Conservation (phyloP, 2,329 filamentous ascomycete species). For the Colletotrichum phormii region DNA sequence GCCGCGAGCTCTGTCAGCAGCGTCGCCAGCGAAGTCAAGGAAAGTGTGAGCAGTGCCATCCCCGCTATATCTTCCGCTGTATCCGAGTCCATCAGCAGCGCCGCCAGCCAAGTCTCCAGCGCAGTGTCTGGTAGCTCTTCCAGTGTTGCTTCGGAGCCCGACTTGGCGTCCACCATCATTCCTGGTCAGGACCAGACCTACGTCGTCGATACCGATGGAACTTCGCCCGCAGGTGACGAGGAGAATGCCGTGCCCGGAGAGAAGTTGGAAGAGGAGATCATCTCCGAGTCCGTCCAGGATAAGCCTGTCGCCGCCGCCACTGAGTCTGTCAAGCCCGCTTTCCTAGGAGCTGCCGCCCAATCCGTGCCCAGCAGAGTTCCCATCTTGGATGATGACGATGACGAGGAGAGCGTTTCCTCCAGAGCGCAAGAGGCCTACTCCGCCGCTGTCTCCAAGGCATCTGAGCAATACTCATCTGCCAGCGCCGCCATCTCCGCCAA, state of each 20-base stretch:
- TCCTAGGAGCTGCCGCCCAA: conserved; percentile 64
- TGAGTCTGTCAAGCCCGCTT: conserved; percentile 55
- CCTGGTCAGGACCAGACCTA: conserved; percentile 35
- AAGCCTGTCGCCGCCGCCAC: conserved; percentile 45
- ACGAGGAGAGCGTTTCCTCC: conserved; percentile 52
- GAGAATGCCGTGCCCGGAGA: conserved; percentile 33
- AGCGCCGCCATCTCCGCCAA: conserved; percentile 75
- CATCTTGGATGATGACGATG: conserved; percentile 61
- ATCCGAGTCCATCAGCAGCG: conserved; percentile 40
- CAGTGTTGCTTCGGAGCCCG: conserved; percentile 10
- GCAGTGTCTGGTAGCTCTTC: conserved; percentile 9
- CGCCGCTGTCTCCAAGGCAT: conserved; percentile 73
- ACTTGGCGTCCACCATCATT: conserved; percentile 36
- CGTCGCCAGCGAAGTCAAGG: conserved; percentile 10
- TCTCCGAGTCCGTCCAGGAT: conserved; percentile 40
- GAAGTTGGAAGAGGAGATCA: conserved; percentile 42
- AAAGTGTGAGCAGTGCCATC: conserved; percentile 27
- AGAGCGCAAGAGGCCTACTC: conserved; percentile 70
- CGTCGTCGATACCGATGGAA: conserved; percentile 38
- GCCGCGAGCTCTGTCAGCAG: conserved; percentile 22
- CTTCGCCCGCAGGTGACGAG: conserved; percentile 37
- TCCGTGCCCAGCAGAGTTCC: conserved; percentile 59
- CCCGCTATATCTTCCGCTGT: conserved; percentile 38
- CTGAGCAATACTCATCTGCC: conserved; percentile 76
- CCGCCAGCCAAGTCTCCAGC: conserved; percentile 39